Conservation (phyloP, 2,329 filamentous ascomycete genomes). For the Colletotrichum magnum region DNA sequence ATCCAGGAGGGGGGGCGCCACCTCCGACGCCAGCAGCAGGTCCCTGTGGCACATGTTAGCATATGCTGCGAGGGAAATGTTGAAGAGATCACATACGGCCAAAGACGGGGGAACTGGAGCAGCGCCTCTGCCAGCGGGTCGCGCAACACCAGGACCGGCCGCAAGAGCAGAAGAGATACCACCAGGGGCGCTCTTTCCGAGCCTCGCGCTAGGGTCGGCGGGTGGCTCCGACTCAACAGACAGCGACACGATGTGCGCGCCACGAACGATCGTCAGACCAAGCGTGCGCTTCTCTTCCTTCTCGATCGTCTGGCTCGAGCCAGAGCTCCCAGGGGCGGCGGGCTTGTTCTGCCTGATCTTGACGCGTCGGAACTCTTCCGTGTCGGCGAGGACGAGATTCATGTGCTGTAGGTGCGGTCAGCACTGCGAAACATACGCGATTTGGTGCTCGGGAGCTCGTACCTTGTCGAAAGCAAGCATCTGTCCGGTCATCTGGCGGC, state of each 20-base stretch:
- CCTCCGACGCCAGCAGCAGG: slow-evolving; percentile 91
- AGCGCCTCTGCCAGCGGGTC: slow-evolving; percentile 88
- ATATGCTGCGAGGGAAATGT: too few species aligned
- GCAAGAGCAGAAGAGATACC: slow-evolving; percentile 79
- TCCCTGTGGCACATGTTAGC: slow-evolving; percentile 60
- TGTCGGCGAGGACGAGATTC: slow-evolving; percentile 98
- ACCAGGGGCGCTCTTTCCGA: slow-evolving; percentile 82
- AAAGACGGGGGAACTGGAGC: slow-evolving; percentile 78
- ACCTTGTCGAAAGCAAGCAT: slow-evolving; percentile 99
- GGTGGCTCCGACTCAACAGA: slow-evolving; percentile 97
- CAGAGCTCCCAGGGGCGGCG: slow-evolving; percentile 73
- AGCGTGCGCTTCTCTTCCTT: slow-evolving; percentile 98
- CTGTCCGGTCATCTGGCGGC: slow-evolving; percentile 95
- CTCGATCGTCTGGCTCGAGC: slow-evolving; percentile 79
- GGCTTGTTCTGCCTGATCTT: slow-evolving; percentile 87
- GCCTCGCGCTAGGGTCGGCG: slow-evolving; percentile 89
- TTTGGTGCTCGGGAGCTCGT: slow-evolving; percentile 41
- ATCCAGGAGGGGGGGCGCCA: slow-evolving; percentile 73
- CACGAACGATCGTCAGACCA: slow-evolving; percentile 93
- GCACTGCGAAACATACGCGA: slow-evolving; percentile 25
- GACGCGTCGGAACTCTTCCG: slow-evolving; percentile 95
- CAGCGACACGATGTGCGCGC: slow-evolving; percentile 93
- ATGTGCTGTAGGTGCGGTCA: slow-evolving; percentile 78
- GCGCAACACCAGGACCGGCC: slow-evolving; percentile 89
- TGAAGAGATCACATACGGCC: slow-evolving; percentile 67